Evolutionary conservation across 2,329 filamentous ascomycete species (phyloP), one percentile per base, ranked within the genome.

Genomic region (Aspergillus sp.): DNA sequence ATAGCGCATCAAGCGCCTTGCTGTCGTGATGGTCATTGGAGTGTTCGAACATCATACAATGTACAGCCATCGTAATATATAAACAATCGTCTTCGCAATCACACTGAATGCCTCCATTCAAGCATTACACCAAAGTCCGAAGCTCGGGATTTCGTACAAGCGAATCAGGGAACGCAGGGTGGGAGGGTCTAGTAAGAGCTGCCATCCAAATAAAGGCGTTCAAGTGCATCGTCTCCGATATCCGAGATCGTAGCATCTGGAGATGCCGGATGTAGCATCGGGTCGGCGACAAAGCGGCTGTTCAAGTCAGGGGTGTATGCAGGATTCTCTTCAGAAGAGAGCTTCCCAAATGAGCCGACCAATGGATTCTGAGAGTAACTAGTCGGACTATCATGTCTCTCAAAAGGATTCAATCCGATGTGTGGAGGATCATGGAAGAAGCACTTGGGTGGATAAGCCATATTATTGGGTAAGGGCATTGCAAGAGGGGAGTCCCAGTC

Each of bases 171-270:
- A 44, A 44, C 11, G 32, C 30, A 9, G 14, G 20, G 49, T 30
- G 26, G 47, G 30, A 30, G 56, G 46, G 38, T 38, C 52, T 61
- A 67, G 45, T 60, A 61, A 10, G 58, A 55, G 53, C 54, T 61
- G 49, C 59, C 60, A 47, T 63, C 57, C 50, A 72, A 54, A 52
- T 72, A 73, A 7, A 72, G 61, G 13, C 58, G 57, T 20, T 62
- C 58, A 57, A 71, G 62, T 17, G 72, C 67, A 24, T 67, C 63
- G 33, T 67, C 60, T 32, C 66, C 68, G 8, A 65, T 51, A 10
- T 73, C 69, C 6, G 69, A 65, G 35, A 73, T 60, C 3, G 70
- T 72, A 16, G 60, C 66, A 26, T 72, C 65, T 0, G 70, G 64
- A 5, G 70, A 72, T 20, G 50, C 43, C n/a, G 47, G 49, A n/a